These are phyloP conservation scores for Coemansia brasiliensis DNA, from an alignment of 192 early-diverging fungal species.

Conservation along the genomic window DNA sequence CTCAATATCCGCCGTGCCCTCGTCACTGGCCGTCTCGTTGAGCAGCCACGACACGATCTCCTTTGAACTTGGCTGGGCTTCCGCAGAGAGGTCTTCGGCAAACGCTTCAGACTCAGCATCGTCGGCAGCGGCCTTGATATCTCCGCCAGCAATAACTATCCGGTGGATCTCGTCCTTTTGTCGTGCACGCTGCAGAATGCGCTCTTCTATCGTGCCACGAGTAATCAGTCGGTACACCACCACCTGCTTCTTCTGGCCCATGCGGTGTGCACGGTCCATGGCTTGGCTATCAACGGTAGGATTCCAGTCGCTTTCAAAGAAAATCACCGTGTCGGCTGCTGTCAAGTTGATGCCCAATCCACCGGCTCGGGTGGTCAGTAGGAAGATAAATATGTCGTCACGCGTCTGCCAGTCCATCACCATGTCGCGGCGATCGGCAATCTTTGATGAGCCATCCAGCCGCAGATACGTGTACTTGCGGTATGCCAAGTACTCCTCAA, in stretches of 20 bases:
- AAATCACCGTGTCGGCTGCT: slow-evolving; percentile 85
- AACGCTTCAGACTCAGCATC: slow-evolving; percentile 26
- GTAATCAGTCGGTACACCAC: slow-evolving; percentile 84
- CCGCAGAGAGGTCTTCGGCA: slow-evolving; percentile 37
- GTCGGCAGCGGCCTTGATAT: slow-evolving; percentile 60
- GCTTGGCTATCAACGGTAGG: slow-evolving; percentile 90
- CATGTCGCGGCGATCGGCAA: slow-evolving; percentile 84
- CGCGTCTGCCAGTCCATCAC: slow-evolving; percentile 91
- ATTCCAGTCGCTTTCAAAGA: slow-evolving; percentile 89
- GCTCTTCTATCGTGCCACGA: slow-evolving; percentile 78
- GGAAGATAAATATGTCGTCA: slow-evolving; percentile 82
- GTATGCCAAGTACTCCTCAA: slow-evolving; percentile 85
- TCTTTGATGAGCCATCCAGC: slow-evolving; percentile 84
- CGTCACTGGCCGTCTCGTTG: slow-evolving; percentile 63
- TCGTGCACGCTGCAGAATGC: slow-evolving; percentile 74
- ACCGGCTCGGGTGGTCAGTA: slow-evolving; percentile 82
- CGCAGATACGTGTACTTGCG: slow-evolving; percentile 86
- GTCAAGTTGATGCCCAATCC: slow-evolving; percentile 90
- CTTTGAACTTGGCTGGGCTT: slow-evolving; percentile 80
- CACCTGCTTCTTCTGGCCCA: slow-evolving; percentile 84
- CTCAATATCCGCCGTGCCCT: slow-evolving; percentile 24
- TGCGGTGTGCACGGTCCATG: slow-evolving; percentile 85
- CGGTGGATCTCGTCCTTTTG: slow-evolving; percentile 94
- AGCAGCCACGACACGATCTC: slow-evolving; percentile 85
- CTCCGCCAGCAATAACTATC: slow-evolving; percentile 90